Base-by-base conservation (phyloP, 495 filamentous ascomycete genomes). In the Apiosordaria backusii region DNA sequence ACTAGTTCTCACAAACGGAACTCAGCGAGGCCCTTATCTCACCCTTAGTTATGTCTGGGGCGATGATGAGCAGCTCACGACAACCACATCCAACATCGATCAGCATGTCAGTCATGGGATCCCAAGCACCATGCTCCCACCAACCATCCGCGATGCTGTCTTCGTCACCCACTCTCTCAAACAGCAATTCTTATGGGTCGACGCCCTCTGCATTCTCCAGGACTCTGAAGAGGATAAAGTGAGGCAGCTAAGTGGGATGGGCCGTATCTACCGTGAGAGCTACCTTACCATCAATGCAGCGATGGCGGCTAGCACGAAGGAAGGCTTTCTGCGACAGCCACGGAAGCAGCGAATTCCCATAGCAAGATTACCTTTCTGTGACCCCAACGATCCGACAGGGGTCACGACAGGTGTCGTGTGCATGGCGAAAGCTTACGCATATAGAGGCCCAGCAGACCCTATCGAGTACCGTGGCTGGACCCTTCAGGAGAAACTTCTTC, bases 171-270 rank as follows among this genome's bases (percentile, higher is more conserved):
- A 55, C 52, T 55, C 52, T 22, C 52, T 55, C 22, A 23, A 23
- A n/a, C 19, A 55, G 9, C 52, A 13, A 19, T 55, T 5, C 52
- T n/a, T 55, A 13, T 55, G 52, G 52, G 22, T 55, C n/a, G 52
- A 55, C n/a, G 52, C 52, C n/a, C 52, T 55, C n/a, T 55, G 52
- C 52, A 55, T 55, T n/a, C 19, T 55, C 52, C 52, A 55, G n/a
- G 52, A 55, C n/a, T 55, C 52, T 1, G 52, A 55, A 7, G 52
- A 7, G 7, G 52, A 55, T n/a, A 55, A 23, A 18, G 2, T 21
- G 4, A 23, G 21, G n/a, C 52, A 55, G 10, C 9, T 55, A 1
- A 7, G 52, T 6, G 6, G 21, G 21, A 55, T 55, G 52, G 7
- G 52, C 52, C 22, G 22, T n/a, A 55, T 55, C 52, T 55, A 55